Conservation (phyloP, 176 grass and related monocot genomes). For the Tuctoria greenei region DNA sequence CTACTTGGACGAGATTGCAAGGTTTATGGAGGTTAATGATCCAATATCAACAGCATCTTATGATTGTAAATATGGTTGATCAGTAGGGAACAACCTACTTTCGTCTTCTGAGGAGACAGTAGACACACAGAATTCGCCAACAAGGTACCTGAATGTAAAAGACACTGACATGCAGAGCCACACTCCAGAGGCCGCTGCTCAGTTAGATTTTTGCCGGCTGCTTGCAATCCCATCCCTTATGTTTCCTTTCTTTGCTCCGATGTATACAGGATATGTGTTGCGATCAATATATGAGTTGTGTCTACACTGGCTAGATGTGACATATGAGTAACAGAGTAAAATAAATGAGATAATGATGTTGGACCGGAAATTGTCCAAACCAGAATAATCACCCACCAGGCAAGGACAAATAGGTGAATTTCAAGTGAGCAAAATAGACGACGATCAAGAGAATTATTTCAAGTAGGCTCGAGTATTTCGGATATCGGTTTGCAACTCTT, state of each 20-base stretch:
- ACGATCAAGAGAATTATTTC: background rate
- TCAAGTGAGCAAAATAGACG: background rate
- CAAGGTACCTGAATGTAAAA: background rate
- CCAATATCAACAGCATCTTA: conserved; percentile 36
- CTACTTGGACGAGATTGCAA: conserved; percentile 68
- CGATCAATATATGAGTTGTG: conserved; percentile 8
- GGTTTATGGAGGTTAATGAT: conserved; percentile 56
- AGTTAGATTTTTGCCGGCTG: background rate
- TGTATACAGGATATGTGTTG: background rate
- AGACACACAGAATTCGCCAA: conserved; percentile 16
- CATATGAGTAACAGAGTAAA: background rate
- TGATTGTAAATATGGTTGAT: conserved; percentile 55
- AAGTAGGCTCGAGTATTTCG: background rate
- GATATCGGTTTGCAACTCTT: conserved; percentile 4
- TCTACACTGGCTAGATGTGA: background rate
- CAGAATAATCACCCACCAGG: background rate
- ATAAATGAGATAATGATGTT: conserved; percentile 9
- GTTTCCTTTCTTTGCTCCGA: conserved; percentile 1
- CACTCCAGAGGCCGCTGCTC: conserved; percentile 10
- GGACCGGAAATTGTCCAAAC: conserved; percentile 36
- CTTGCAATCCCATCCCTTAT: no score
- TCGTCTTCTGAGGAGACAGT: conserved; percentile 16
- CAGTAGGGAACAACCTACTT: background rate
- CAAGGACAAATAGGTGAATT: conserved; percentile 8
- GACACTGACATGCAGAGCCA: conserved; percentile 19